phyloP scores from a whole-genome alignment of 306 rosid species.

The Morella rubra region DNA sequence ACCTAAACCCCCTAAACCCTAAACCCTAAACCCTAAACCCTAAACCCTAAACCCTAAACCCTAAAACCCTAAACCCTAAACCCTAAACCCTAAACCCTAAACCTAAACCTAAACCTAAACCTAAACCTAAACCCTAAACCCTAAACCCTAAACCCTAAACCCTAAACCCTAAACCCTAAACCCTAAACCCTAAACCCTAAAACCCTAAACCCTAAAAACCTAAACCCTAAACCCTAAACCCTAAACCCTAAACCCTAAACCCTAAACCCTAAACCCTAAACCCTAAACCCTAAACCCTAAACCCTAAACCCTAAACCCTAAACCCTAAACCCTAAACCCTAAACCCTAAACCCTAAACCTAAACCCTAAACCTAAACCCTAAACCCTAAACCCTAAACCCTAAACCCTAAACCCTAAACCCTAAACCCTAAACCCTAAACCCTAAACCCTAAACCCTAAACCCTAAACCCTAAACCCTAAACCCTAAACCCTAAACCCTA shows the following conservation, averaged over 20 bases:
- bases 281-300: background rate
- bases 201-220: conserved; percentile 6
- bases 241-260: background rate
- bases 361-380: background rate
- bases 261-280: background rate
- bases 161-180: conserved; percentile 8
- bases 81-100: conserved; percentile 11
- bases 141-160: conserved; percentile 20
- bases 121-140: conserved; percentile 14
- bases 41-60: conserved; percentile 12
- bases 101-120: conserved; percentile 3
- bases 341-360: background rate
- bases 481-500: background rate
- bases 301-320: conserved; percentile 2
- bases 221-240: background rate
- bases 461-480: conserved; percentile 6
- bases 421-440: conserved; percentile 11
- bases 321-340: background rate
- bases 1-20: conserved; percentile 17
- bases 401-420: conserved; percentile 3
- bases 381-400: background rate
- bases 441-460: conserved; percentile 5
- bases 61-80: conserved; percentile 8
- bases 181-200: conserved; percentile 4
- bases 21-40: conserved; percentile 10